phyloP scores from a whole-genome alignment of 345 rosid genomes.

The Euphorbia pulcherrima region DNA sequence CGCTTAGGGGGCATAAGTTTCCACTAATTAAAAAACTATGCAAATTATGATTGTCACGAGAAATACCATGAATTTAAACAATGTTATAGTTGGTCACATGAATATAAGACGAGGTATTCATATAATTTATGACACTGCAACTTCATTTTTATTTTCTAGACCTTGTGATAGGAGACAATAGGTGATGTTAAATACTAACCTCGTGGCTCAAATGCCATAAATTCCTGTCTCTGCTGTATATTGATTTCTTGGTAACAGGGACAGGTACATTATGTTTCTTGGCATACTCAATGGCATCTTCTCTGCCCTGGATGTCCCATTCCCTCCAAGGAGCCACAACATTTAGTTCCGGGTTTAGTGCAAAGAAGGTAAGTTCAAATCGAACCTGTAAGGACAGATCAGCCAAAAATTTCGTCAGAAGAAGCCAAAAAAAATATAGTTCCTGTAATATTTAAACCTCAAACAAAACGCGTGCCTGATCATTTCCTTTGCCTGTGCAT shows the following conservation, averaged over 20 bases:
- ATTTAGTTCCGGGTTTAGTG: conserved; percentile 80
- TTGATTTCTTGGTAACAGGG: conserved; percentile 91
- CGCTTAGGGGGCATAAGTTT: too few relatives aligned
- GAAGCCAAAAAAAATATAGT: conserved; percentile 2
- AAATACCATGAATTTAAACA: not conserved
- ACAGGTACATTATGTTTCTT: conserved; percentile 90
- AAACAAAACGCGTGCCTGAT: conserved; percentile 54
- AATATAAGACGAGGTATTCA: not conserved
- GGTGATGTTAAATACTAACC: conserved; percentile 33
- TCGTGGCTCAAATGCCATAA: conserved; percentile 96
- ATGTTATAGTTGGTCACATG: not conserved
- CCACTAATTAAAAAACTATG: too few relatives aligned
- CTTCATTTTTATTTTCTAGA: not conserved
- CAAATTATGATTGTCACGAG: not conserved
- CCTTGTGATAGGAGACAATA: not conserved
- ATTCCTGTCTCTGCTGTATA: conserved; percentile 92
- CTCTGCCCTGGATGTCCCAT: conserved; percentile 92
- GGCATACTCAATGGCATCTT: conserved; percentile 94
- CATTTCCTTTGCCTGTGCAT: conserved; percentile 99
- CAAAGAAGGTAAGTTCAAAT: conserved; percentile 91
- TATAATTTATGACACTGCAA: not conserved
- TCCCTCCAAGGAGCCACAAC: conserved; percentile 99
- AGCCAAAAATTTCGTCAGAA: conserved; percentile 12
- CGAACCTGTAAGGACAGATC: conserved; percentile 55
- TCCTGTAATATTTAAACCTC: not conserved